phyloP scores from a whole-genome alignment of 805 yeast genomes.

The Metschnikowia baotianmanensis region DNA sequence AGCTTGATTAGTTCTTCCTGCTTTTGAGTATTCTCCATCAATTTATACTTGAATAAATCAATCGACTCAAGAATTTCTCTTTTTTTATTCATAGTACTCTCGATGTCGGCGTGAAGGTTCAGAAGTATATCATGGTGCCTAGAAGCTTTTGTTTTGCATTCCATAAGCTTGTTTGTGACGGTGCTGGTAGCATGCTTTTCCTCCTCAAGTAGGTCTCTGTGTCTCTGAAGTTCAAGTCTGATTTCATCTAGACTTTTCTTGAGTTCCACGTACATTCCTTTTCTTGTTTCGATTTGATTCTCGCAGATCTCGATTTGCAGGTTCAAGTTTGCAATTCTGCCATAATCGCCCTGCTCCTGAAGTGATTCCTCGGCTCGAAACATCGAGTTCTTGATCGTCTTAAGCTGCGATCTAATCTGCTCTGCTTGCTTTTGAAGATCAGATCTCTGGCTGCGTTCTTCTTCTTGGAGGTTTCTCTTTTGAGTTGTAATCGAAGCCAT shows the following conservation, averaged over 20 bases:
- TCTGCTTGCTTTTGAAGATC: constrained; percentile 11
- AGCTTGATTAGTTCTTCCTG: constrained; percentile 19
- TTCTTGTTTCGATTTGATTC: constrained; percentile 26
- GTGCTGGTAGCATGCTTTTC: constrained; percentile 3
- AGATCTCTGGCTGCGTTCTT: constrained; percentile 13
- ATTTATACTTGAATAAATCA: constrained; percentile 14
- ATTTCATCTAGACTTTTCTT: constrained; percentile 9
- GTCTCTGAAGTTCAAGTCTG: constrained; percentile 4
- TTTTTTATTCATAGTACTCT: constrained; percentile 15
- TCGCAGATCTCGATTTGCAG: constrained; percentile 31
- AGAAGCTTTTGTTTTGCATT: constrained; percentile 13
- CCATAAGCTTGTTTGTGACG: constrained; percentile 16
- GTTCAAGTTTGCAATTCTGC: constrained; percentile 37
- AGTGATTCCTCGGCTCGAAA: constrained; percentile 37
- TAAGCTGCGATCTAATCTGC: constrained; percentile 14
- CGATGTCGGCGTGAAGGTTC: constrained; percentile 17
- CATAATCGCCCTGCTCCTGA: constrained; percentile 45
- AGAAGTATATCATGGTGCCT: constrained; percentile 18
- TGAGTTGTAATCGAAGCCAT: constrained; percentile 15
- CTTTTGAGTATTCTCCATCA: constrained; percentile 12
- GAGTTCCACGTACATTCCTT: constrained; percentile 29
- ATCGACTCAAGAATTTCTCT: constrained; percentile 15
- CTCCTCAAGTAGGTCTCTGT: constrained; percentile 9
- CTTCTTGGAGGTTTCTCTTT: constrained; percentile 17
- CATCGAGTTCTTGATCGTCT: constrained; percentile 22